phyloP scores from a whole-genome alignment of 2,329 filamentous ascomycete genomes.

The Neonectria ditissima region DNA sequence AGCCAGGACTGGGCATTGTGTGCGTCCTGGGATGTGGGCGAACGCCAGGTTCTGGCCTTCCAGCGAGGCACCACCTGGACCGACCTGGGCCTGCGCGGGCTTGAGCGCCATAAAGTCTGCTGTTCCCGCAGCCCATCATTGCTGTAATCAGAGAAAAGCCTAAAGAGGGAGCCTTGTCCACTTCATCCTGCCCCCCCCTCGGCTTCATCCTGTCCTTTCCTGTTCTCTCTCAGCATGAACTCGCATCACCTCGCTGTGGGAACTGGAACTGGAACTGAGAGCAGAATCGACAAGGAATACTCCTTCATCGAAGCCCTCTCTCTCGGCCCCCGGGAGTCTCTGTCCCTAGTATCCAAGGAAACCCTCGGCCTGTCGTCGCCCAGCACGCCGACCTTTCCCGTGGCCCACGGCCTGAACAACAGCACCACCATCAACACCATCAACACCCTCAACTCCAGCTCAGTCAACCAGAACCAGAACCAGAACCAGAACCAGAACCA shows the following conservation, averaged over 20 bases:
- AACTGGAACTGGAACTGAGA: slow-evolving; percentile 35
- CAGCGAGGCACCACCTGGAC: slow-evolving; percentile 19
- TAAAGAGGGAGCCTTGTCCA: slow-evolving; percentile 36
- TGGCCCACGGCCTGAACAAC: background rate
- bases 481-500: too few relatives aligned
- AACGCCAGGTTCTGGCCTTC: background rate
- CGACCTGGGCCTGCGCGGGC: slow-evolving; percentile 21
- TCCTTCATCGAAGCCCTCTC: slow-evolving; percentile 49
- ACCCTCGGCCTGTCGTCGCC: slow-evolving; percentile 40
- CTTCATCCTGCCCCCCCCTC: slow-evolving; percentile 7
- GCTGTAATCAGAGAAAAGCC: too few relatives aligned
- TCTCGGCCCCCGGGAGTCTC: slow-evolving; percentile 43
- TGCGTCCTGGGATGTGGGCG: slow-evolving; percentile 3
- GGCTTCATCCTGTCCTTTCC: slow-evolving; percentile 19
- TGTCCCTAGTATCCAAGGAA: slow-evolving; percentile 45
- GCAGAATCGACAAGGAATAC: slow-evolving; percentile 45
- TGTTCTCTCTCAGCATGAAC: slow-evolving; percentile 37
- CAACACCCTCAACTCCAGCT: too few relatives aligned
- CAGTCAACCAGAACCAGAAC: too few relatives aligned
- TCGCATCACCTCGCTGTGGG: slow-evolving; percentile 37
- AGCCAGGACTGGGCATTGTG: background rate
- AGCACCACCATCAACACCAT: too few relatives aligned
- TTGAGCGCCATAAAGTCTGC: slow-evolving; percentile 44
- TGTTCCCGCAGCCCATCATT: slow-evolving; percentile 31
- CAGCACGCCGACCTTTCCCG: slow-evolving; percentile 14